Base-by-base conservation (phyloP, 371 early-diverging fungal genomes). In the Mycotypha africana region DNA sequence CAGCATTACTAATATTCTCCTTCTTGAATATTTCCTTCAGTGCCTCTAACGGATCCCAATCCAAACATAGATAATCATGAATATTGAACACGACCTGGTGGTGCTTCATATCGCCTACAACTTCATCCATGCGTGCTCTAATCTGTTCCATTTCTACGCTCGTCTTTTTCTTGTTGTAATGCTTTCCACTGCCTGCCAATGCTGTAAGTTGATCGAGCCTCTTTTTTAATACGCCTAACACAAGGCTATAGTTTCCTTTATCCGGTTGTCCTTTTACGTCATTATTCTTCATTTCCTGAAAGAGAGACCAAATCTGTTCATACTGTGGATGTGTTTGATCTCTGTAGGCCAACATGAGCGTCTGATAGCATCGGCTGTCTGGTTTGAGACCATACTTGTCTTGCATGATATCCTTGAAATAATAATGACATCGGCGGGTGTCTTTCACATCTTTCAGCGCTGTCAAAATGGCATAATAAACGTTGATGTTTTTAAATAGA, bases 281-380 rank as follows among this genome's bases (percentile, higher is more conserved):
- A 2, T 47, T 56, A 1, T 58, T 49, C 1, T 44, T 39, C 78
- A 81, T 74, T 25, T 65, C 58, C 2, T 68, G 42, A 26, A 69
- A 61, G 0, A 76, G 45, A 1, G 55, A 41, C 5, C 56, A 23
- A 0, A 58, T 62, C 6, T 23, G 42, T 8, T 62, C 48, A 9
- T 55, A 44, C 4, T 56, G 35, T 12, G 64, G 35, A 0, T 37
- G 40, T 1, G 41, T 24, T 24, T 35, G 45, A 33, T 59, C 30
- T n/a, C n/a, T n/a, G n/a, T n/a, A n/a, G n/a, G n/a, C n/a, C n/a
- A n/a, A n/a, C n/a, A n/a, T 60, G 0, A 49, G 49, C 8, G 39
- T 19, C 20, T 68, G 36, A 60, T 70, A 62, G n/a, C 37, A 22
- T 32, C 46, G 50, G 26, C 55, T 68, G 1, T 4, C 2, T 15